phyloP scores from a whole-genome alignment of 495 filamentous ascomycete species.

The Penicillium alfredii region DNA sequence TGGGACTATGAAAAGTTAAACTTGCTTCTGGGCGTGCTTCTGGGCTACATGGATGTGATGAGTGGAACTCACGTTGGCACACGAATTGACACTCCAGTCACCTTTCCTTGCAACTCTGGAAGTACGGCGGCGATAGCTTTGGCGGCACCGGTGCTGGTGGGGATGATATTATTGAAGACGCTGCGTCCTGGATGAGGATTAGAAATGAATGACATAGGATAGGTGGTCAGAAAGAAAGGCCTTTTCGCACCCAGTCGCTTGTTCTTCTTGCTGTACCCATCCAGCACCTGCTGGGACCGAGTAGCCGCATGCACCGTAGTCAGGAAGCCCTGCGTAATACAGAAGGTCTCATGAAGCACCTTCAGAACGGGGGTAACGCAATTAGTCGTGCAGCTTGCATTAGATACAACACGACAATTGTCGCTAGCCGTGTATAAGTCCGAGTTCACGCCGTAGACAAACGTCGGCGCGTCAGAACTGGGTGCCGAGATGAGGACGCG shows the following conservation, averaged over 20 bases:
- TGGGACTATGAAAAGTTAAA: no score
- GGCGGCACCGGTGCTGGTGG: slow-evolving; percentile 30
- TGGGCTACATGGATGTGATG: not conserved
- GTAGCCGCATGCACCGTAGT: slow-evolving; percentile 34
- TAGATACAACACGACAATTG: slow-evolving; percentile 24
- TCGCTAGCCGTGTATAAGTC: slow-evolving; percentile 22
- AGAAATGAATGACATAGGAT: not conserved
- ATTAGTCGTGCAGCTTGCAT: slow-evolving; percentile 35
- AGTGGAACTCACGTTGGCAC: slow-evolving; percentile 27
- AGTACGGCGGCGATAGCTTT: slow-evolving; percentile 31
- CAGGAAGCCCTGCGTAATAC: slow-evolving; percentile 28
- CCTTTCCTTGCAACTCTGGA: slow-evolving; percentile 28
- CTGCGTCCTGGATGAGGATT: slow-evolving; percentile 20
- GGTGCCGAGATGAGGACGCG: slow-evolving; percentile 33
- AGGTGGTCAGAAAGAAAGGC: no score
- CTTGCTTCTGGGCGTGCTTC: no score
- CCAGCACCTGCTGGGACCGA: slow-evolving; percentile 32
- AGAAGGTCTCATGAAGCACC: slow-evolving; percentile 27
- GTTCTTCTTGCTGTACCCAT: slow-evolving; percentile 38
- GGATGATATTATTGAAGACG: slow-evolving; percentile 35
- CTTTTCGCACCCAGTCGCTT: slow-evolving; percentile 22
- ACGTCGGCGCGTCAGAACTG: slow-evolving; percentile 31
- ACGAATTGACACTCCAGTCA: slow-evolving; percentile 31
- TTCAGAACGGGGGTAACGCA: slow-evolving; percentile 33
- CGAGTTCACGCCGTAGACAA: slow-evolving; percentile 33